Conservation (phyloP, 306 rosid genomes). For the Inga laurina region DNA sequence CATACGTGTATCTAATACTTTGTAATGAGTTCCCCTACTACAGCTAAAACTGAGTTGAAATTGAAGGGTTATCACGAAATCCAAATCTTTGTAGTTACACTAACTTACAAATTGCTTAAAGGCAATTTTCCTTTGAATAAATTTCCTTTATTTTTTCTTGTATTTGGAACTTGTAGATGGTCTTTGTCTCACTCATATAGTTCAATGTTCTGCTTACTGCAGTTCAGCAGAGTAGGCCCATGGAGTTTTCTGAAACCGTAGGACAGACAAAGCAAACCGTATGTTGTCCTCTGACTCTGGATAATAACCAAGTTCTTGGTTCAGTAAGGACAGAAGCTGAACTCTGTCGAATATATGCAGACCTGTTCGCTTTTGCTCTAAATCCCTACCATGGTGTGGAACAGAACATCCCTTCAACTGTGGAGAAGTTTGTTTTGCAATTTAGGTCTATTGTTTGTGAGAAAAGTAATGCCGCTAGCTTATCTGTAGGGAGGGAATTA, state of each 20-base stretch:
- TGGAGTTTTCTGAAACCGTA: not conserved
- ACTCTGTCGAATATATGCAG: not conserved
- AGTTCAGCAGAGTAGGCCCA: not conserved
- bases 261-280: not conserved
- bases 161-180: not conserved
- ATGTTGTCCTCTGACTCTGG: not conserved
- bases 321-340: not conserved
- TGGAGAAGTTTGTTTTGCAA: not conserved
- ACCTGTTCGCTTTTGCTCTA: conserved; percentile 17
- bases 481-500: not conserved
- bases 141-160: not conserved
- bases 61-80: not conserved
- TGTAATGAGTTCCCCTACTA: not conserved
- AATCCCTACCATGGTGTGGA: conserved; percentile 8
- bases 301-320: not conserved
- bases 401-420: not conserved
- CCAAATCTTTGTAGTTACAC: not conserved
- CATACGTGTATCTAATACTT: not conserved
- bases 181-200: not conserved
- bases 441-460: not conserved
- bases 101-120: not conserved
- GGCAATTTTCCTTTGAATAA: not conserved
- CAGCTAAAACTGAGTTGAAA: not conserved
- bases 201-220: not conserved
- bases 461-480: not conserved